Percentiles rank a stretch among this genome's conserved stretches.
Evolutionary conservation across 2,329 filamentous ascomycete species (phyloP).

Genomic region (Fusarium newnesense): DNA sequence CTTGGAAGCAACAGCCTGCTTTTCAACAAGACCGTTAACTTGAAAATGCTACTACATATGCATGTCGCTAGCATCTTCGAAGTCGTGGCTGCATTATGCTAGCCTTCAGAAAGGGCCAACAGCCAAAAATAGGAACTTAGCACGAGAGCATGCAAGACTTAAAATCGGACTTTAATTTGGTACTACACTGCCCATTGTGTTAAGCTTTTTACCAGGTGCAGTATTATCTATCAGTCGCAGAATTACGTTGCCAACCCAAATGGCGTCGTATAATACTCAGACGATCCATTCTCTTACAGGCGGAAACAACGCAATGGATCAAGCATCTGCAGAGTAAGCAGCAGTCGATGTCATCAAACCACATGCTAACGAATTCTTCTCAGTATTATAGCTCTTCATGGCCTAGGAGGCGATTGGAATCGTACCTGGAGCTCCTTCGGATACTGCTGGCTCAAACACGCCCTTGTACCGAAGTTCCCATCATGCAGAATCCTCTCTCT

Average conservation of each 20-base stretch:
- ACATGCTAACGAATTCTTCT: background rate
- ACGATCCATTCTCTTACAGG: background rate
- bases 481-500: background rate
- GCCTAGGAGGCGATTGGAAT: background rate
- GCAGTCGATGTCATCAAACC: background rate
- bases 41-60: background rate
- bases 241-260: background rate
- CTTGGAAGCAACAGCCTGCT: background rate
- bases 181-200: background rate
- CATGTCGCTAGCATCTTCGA: background rate
- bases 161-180: background rate
- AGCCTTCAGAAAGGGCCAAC: background rate
- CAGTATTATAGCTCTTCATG: background rate
- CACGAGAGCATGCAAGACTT: background rate
- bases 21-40: background rate
- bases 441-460: background rate
- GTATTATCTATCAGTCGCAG: background rate
- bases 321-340: background rate
- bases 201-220: background rate
- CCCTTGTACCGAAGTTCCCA: background rate
- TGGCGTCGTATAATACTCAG: background rate
- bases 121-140: background rate
- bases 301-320: background rate
- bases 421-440: background rate
- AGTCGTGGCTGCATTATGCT: background rate